Percentiles rank a stretch among this genome's conserved stretches.
These are phyloP conservation scores for Fusarium sp. DNA, from an alignment of 2,329 filamentous ascomycete species.

Conservation along the genomic window DNA sequence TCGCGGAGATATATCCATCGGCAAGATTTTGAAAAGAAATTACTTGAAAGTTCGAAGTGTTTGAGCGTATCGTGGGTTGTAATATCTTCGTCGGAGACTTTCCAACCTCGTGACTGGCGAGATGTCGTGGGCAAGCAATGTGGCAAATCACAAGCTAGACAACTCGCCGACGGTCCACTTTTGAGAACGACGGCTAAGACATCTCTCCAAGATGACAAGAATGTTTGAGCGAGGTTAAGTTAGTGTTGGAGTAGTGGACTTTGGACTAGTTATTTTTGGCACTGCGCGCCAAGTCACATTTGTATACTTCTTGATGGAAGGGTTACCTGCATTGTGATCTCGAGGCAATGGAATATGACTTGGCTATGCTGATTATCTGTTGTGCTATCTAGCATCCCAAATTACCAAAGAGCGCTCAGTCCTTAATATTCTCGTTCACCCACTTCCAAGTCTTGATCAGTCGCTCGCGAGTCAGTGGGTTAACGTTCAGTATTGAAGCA, in stretches of 20 bases:
- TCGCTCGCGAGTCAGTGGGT: conserved; percentile 21
- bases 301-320: neutral
- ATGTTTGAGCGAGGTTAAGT: neutral
- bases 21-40: neutral
- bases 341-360: rapidly evolving
- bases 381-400: rapidly evolving
- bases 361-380: neutral
- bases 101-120: neutral
- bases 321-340: neutral
- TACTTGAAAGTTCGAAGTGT: neutral
- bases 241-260: rapidly evolving
- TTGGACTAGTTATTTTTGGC: neutral
- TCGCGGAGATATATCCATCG: neutral
- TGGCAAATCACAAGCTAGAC: neutral
- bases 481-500: neutral
- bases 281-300: rapidly evolving
- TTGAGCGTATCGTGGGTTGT: neutral
- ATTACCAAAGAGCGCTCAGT: neutral
- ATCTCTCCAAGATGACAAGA: neutral
- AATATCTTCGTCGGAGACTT: neutral
- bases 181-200: neutral
- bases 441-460: conserved; percentile 36
- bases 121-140: neutral
- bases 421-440: conserved; percentile 12
- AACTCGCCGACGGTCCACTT: neutral